phyloP scores from a whole-genome alignment of 2,329 filamentous ascomycete species.

The Cladosporium austrohemisphaericum region DNA sequence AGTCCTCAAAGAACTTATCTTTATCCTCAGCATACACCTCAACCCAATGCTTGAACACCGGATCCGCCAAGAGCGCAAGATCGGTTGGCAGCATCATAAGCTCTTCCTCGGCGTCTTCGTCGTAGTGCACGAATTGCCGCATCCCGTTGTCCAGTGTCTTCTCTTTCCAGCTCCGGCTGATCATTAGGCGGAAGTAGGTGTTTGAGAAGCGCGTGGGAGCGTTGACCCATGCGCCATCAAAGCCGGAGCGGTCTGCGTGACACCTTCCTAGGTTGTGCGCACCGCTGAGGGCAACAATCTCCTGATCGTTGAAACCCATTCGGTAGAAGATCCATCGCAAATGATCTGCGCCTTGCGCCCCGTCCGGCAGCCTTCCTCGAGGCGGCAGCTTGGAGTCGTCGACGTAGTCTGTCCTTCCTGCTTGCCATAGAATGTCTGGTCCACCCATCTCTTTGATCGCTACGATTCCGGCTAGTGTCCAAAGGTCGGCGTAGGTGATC shows the following conservation, averaged over 20 bases:
- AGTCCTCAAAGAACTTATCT: constrained; percentile 60
- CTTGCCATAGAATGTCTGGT: constrained; percentile 53
- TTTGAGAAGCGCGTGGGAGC: constrained; percentile 56
- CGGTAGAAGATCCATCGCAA: constrained; percentile 55
- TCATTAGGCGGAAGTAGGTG: constrained; percentile 54
- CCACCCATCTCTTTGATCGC: constrained; percentile 60
- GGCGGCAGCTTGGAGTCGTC: constrained; percentile 58
- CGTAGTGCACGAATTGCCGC: constrained; percentile 57
- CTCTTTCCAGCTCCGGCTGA: constrained; percentile 52
- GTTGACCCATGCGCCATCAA: constrained; percentile 53
- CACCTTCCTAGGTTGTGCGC: constrained; percentile 57
- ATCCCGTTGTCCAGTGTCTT: constrained; percentile 52
- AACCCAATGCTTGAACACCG: constrained; percentile 54
- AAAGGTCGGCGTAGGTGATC: constrained; percentile 64
- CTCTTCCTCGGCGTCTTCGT: constrained; percentile 54
- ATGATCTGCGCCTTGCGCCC: constrained; percentile 52
- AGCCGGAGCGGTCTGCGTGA: constrained; percentile 54
- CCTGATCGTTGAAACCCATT: constrained; percentile 59
- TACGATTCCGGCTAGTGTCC: constrained; percentile 59
- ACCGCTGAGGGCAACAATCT: constrained; percentile 55
- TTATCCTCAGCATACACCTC: constrained; percentile 58
- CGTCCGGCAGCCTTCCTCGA: constrained; percentile 55
- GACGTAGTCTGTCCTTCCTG: constrained; percentile 60
- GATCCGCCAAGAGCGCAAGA: constrained; percentile 55
- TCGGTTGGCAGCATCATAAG: constrained; percentile 67